Evolutionary conservation across 148 eudicot species (phyloP), one percentile per base, ranked within the genome.

Genomic region (Amaranthus palmeri): DNA sequence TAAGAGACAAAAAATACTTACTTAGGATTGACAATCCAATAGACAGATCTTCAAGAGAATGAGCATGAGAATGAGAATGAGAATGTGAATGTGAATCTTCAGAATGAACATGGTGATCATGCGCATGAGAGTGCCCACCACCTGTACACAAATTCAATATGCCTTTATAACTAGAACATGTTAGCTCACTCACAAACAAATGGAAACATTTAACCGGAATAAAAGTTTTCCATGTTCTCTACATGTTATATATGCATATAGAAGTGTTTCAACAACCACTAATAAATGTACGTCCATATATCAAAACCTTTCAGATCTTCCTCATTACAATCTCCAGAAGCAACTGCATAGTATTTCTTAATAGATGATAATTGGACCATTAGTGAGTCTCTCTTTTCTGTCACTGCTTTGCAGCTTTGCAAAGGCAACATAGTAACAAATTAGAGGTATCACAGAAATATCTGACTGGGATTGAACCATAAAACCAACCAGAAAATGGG

Each of bases 31-130:
- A 89, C 75, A 93, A 78, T 64, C 98, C 98, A 71, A 91, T 79
- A 48, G 97, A 93, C 60, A 93, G 98, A 81, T 93, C 98, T 82
- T 89, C 65, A 50, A 93, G 62, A 63, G 95, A 89, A 82, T 87
- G 90, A 51, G 87, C 75, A 68, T 84, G 87, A 25, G 92, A 89
- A 82, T 87, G 90, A 51, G 87, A 73, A 68, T 84, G 87, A 25
- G 92, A 86, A 81, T 82, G 96, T 44, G 83, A 76, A 74, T 81
- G 81, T 75, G 73, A 67, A 67, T 25, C 40, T 72, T 80, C 96
- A 65, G 79, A 64, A 71, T 80, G 79, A 67, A 51, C 83, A 68
- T 82, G 86, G 74, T 74, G 65, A 80, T 82, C 88, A 67, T 88
- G 98, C 58, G 80, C 75, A 82, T 90, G 88, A 69, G 89, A 82